Base-by-base conservation (phyloP, 441 rosid species). In the Theobroma grandiflorum region DNA sequence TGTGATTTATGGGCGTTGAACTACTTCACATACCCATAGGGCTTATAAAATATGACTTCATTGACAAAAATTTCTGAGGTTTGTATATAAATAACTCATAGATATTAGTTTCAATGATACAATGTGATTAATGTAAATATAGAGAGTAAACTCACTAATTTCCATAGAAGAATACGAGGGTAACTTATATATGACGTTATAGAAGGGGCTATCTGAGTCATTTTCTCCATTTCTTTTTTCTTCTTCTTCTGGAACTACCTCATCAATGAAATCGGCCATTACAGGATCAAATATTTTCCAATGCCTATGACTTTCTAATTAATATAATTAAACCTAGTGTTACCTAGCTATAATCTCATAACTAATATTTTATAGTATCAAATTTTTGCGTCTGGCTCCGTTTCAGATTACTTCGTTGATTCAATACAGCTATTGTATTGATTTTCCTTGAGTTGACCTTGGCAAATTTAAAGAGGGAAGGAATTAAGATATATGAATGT, bases 351-450 rank as follows among this genome's bases (percentile, higher is more conserved):
- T 12, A 4, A 26, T 31, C 7, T 11, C 15, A 33, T 33, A 2
- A 12, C n/a, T 5, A 31, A 10, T 62, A 12, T 62, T 62, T 33
- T 38, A 59, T 45, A 40, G 42, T n/a, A 42, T n/a, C 2, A n/a
- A 63, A 67, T n/a, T 66, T 67, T 67, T 42, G 72, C 72, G 52
- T 42, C 72, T 67, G 50, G 16, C 20, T 67, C 52, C 72, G n/a
- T 42, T 69, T 69, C 73, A 69, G 73, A 69, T 69, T 69, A 69
- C 57, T 26, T 45, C 73, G 20, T 33, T 38, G 43, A 68, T 69
- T 68, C 35, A 4, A 6, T 18, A 31, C 2, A 11, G 8, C 3
- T 18, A 38, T 18, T 26, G 2, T 26, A 11, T 59, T 7, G 26
- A 12, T 22, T 69, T 26, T 33, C 3, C 31, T 31, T 1, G 40